Evolutionary conservation across 139 green algal species (phyloP).

Genomic region (Chlamydomonas incerta): DNA sequence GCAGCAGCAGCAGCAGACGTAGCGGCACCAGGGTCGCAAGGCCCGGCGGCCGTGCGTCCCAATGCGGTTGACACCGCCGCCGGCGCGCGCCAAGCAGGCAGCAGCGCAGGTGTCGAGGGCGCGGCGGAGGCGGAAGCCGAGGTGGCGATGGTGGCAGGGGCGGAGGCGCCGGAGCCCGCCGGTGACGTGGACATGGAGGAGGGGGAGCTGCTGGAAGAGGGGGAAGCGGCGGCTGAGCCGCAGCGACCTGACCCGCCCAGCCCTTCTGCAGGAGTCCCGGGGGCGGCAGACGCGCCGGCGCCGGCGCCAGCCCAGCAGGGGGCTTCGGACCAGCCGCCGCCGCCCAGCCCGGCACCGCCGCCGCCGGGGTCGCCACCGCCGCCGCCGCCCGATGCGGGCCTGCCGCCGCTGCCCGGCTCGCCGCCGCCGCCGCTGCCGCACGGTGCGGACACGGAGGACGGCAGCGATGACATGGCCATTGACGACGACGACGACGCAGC

Average conservation of each 20-base stretch:
- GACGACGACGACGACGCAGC: background rate
- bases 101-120: no score
- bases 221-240: no score
- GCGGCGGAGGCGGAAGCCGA: no score
- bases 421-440: conserved; percentile 3
- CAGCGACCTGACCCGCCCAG: no score
- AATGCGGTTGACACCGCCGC: no score
- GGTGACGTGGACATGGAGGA: conserved; percentile 38
- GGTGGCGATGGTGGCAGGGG: no score
- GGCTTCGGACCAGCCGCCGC: background rate
- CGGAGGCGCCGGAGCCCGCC: background rate
- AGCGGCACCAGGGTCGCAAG: background rate
- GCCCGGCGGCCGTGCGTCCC: background rate
- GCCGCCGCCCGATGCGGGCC: background rate
- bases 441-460: background rate
- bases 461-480: conserved; percentile 18
- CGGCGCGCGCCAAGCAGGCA: no score
- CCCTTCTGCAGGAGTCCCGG: no score
- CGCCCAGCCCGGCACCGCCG: background rate
- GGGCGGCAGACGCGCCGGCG: no score
- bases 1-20: background rate
- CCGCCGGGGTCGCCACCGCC: background rate
- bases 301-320: no score
- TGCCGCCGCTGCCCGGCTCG: conserved; percentile 2
- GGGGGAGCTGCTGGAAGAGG: conserved; percentile 14